Base-by-base conservation (phyloP, 2,329 filamentous ascomycete species). In the Exserohilum rostratum region DNA sequence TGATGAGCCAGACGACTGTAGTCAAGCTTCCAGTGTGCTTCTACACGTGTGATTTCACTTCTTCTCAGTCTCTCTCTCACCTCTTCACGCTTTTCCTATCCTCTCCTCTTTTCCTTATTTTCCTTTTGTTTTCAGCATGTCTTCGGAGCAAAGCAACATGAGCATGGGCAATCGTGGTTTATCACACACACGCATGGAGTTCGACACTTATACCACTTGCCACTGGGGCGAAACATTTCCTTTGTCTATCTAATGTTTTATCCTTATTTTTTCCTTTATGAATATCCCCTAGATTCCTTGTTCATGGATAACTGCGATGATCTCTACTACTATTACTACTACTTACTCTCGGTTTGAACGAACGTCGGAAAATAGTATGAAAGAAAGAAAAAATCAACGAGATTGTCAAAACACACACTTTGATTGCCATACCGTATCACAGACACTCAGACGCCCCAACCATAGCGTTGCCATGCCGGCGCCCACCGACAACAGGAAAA, bases 21-120 rank as follows among this genome's bases (percentile, higher is more conserved):
- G 53, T 47, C 53, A 55, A 35, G 53, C 53, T 20, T 52, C 48
- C 6, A 55, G 53, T 34, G 49, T 43, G 48, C 49, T 55, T 18
- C 18, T 55, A 7, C 53, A 46, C 4, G 38, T 27, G 11, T 55
- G 27, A 52, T 27, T 15, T 30, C 13, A 25, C 22, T 40, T 11
- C 15, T 11, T 29, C 18, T 15, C 11, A 29, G 22, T 42, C n/a
- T 27, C 15, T 27, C n/a, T 5, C 3, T 15, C n/a, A n/a, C n/a
- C n/a, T n/a, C 20, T 30, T 30, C n/a, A 3, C n/a, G 50, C 33
- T 51, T 45, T 18, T 31, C 20, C 38, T 30, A 37, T 29, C 15
- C 17, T 34, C 6, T 12, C 15, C 25, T 12, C 11, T n/a, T 5
- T 15, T 35, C 15, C 17, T 38, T 13, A 9, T 18, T 18, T 25